phyloP scores from a whole-genome alignment of 495 filamentous ascomycete genomes.

The Apiosordaria backusii region DNA sequence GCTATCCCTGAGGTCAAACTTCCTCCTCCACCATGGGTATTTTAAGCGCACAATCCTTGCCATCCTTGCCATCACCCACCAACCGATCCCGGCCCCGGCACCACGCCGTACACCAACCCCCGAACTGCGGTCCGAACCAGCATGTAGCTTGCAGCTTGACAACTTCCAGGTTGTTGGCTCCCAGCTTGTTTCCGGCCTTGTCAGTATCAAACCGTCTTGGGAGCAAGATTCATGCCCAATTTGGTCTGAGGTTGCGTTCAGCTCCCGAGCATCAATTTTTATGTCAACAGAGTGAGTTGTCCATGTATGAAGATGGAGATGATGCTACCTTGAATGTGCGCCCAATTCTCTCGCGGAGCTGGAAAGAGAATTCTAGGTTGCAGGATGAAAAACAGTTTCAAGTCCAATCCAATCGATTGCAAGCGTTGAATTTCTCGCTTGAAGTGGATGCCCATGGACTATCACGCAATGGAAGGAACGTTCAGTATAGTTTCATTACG shows the following conservation, averaged over 20 bases:
- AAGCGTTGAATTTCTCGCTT: neutral
- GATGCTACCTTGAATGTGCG: neutral
- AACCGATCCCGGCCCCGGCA: neutral
- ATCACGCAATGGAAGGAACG: neutral
- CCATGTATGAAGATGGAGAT: neutral
- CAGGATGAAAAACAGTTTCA: too few relatives aligned
- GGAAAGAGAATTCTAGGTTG: neutral
- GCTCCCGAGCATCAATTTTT: neutral
- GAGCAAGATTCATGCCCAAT: neutral
- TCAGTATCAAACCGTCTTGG: neutral
- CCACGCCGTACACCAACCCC: constrained; percentile 1
- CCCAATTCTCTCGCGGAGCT: neutral
- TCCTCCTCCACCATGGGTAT: neutral
- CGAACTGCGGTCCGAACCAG: neutral
- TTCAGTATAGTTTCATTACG: neutral
- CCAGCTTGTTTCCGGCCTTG: neutral
- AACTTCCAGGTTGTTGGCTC: neutral
- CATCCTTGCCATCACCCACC: neutral
- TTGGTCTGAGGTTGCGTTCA: neutral
- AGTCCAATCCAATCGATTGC: too few relatives aligned
- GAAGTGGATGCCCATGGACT: neutral
- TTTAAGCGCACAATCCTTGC: neutral
- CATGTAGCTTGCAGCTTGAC: neutral
- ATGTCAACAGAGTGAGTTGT: neutral
- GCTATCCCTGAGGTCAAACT: neutral